Percentiles rank a stretch among this genome's conserved stretches.
Evolutionary conservation across 805 yeast genomes (phyloP).

Genomic region (Kazachstania psychrophila): DNA sequence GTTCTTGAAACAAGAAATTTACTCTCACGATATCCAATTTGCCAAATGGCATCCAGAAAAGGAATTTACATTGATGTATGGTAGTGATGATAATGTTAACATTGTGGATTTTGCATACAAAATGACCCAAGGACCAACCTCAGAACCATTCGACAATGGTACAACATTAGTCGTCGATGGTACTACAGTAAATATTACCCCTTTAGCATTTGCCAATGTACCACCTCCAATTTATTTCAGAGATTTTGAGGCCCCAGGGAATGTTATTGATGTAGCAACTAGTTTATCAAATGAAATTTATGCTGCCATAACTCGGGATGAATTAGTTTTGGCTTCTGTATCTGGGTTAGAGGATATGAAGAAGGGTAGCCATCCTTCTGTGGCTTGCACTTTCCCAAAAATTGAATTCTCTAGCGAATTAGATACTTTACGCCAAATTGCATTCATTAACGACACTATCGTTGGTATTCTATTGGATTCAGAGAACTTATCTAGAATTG

Average conservation of each 20-base stretch:
- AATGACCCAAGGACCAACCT: slow-evolving; percentile 58
- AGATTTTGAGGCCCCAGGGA: slow-evolving; percentile 45
- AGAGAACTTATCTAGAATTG: slow-evolving; percentile 40
- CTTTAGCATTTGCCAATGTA: slow-evolving; percentile 72
- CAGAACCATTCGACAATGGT: slow-evolving; percentile 64
- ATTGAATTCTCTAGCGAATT: slow-evolving; percentile 31
- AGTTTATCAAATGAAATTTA: slow-evolving; percentile 47
- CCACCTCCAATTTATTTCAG: slow-evolving; percentile 91
- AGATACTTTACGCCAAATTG: slow-evolving; percentile 55
- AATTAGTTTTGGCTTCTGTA: slow-evolving; percentile 39
- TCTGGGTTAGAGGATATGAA: slow-evolving; percentile 36
- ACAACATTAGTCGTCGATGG: slow-evolving; percentile 80
- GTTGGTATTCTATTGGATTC: slow-evolving; percentile 57
- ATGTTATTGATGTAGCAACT: slow-evolving; percentile 57
- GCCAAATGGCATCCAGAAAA: slow-evolving; percentile 85
- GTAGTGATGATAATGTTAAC: slow-evolving; percentile 43
- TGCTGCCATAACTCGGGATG: slow-evolving; percentile 47
- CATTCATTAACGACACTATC: slow-evolving; percentile 41
- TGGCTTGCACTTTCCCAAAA: slow-evolving; percentile 27
- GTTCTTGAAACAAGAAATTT: slow-evolving; percentile 81
- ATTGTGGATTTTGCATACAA: slow-evolving; percentile 60
- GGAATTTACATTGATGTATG: slow-evolving; percentile 64
- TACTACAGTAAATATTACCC: slow-evolving; percentile 58
- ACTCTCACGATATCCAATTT: slow-evolving; percentile 30
- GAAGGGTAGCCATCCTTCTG: slow-evolving; percentile 39